Evolutionary conservation across 495 filamentous ascomycete genomes (phyloP), one percentile per base, ranked within the genome.

Genomic region (Trichocladium antarcticum): DNA sequence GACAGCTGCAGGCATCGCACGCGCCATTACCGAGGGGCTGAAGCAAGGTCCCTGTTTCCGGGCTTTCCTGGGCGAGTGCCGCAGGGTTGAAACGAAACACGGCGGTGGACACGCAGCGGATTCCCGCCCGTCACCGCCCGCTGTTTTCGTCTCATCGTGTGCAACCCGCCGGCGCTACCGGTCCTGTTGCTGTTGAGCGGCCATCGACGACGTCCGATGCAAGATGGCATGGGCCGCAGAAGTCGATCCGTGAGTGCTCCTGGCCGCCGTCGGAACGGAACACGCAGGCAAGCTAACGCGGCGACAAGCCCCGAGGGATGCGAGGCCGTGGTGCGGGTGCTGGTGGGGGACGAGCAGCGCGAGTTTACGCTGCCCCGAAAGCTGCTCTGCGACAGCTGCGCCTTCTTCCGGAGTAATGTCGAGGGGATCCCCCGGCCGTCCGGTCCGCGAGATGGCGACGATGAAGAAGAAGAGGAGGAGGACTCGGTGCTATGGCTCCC

Each of bases 281-380:
- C 20, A 22, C 6, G 37, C 43, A 15, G 5, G 9, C 19, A 28
- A 37, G n/a, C 45, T 53, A 37, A 49, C 37, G 41, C 15, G 27
- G 19, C 21, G n/a, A 17, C 21, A 41, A 66, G 55, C 15, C 40
- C 59, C 16, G 43, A 51, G 35, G 64, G 63, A 24, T 53, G 52
- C 36, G 65, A 70, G 16, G 58, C 51, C 24, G 8, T 4, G 6
- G 64, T 72, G 19, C 66, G 50, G 31, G 59, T 74, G 14, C 41
- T 73, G 34, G 67, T 74, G 32, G 71, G 71, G 1, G 54, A 65
- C 7, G 56, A 71, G 34, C 57, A 62, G 49, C 57, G 61, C 7
- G 66, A 70, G 37, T 74, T 73, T 45, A 46, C 50, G 8, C 58
- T 74, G 14, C 63, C 68, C 41, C 57, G 59, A 41, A 61, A 68